Conservation (phyloP, 805 yeast species). For the Candida glaebosa region DNA sequence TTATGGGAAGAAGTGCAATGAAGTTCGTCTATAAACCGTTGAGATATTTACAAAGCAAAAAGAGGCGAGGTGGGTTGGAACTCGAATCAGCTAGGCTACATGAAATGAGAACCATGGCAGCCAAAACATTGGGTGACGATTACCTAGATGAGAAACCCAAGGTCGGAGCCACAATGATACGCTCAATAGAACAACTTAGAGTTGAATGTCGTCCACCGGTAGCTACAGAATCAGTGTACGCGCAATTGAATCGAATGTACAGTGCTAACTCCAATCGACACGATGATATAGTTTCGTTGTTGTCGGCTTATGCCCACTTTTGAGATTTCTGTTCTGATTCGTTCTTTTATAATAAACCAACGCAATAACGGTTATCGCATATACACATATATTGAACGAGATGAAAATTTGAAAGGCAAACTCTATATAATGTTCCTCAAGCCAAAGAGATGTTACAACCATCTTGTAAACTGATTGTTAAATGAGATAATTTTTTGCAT, state of each 20-base stretch:
- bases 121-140: not conserved
- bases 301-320: not conserved
- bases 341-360: no score
- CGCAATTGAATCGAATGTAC: not conserved
- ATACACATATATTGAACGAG: not conserved
- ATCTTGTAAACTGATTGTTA: slow-evolving; percentile 25
- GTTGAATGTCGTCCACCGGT: not conserved
- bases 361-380: not conserved
- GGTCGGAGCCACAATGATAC: not conserved
- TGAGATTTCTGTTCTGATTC: not conserved
- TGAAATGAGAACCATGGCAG: not conserved
- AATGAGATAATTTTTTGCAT: slow-evolving; percentile 26
- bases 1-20: not conserved
- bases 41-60: not conserved
- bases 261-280: not conserved
- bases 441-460: slow-evolving; percentile 18
- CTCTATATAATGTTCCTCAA: not conserved
- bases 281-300: not conserved
- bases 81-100: not conserved
- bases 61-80: not conserved
- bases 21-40: not conserved
- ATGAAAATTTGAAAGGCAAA: not conserved
- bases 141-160: not conserved
- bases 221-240: not conserved
- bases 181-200: not conserved